These are phyloP conservation scores for Vicia sativa DNA, from an alignment of 306 rosid species.

Conservation along the genomic window DNA sequence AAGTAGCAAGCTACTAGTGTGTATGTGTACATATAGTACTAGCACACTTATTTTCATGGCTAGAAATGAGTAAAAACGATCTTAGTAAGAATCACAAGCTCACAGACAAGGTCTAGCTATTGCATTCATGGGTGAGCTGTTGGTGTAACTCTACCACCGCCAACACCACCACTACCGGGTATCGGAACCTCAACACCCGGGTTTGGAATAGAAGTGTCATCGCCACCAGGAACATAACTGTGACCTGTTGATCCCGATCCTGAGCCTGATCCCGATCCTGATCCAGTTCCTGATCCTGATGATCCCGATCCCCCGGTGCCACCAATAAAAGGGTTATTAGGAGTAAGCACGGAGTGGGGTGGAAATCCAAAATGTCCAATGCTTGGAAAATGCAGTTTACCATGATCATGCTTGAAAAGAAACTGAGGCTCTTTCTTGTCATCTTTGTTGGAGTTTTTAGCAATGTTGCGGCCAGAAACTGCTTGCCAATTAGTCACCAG, in stretches of 20 bases:
- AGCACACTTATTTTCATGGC: conserved; percentile 37
- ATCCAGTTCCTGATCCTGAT: conserved; percentile 6
- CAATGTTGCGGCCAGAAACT: conserved; percentile 48
- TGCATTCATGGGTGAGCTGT: conserved; percentile 21
- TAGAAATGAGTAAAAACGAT: conserved; percentile 6
- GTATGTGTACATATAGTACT: conserved; percentile 31
- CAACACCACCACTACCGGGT: conserved; percentile 48
- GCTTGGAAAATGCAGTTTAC: conserved; percentile 56
- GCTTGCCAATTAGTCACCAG: conserved; percentile 45
- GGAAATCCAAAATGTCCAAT: conserved; percentile 56
- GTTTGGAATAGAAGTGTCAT: conserved; percentile 71
- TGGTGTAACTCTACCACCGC: conserved; percentile 38
- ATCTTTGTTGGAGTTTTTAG: conserved; percentile 9
- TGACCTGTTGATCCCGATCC: conserved; percentile 15
- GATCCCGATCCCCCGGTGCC: conserved; percentile 29
- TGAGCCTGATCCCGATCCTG: neutral
- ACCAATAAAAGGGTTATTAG: conserved; percentile 41
- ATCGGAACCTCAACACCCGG: conserved; percentile 71
- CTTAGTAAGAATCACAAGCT: conserved; percentile 13
- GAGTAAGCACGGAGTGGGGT: conserved; percentile 29
- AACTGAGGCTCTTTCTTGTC: conserved; percentile 67
- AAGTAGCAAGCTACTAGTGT: neutral
- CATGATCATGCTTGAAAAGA: conserved; percentile 41
- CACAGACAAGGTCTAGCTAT: conserved; percentile 19
- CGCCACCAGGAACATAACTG: conserved; percentile 69